Evolutionary conservation across 352 stramenopile species (phyloP).

Genomic region (Globisporangium okanoganense): DNA sequence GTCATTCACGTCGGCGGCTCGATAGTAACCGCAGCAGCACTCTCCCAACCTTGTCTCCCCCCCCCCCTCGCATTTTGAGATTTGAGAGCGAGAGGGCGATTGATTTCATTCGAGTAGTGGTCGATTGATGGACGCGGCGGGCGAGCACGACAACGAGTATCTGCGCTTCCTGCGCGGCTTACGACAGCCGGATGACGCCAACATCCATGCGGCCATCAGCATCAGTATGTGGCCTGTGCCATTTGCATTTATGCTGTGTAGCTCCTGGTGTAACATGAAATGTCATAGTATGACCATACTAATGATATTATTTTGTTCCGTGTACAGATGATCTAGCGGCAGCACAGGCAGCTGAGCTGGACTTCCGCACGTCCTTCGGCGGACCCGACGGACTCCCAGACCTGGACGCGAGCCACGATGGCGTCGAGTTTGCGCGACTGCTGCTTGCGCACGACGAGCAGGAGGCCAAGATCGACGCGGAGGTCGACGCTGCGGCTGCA

Average conservation of each 20-base stretch:
- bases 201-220: constrained; percentile 28
- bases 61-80: neutral
- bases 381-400: constrained; percentile 52
- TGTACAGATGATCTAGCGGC: constrained; percentile 46
- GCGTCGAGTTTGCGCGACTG: constrained; percentile 66
- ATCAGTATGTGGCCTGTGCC: constrained; percentile 32
- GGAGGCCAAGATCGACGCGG: constrained; percentile 15
- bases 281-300: neutral
- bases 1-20: neutral
- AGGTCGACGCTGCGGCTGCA: neutral
- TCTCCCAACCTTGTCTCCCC: neutral
- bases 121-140: constrained; percentile 20
- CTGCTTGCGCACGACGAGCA: constrained; percentile 67
- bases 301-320: constrained; percentile 3
- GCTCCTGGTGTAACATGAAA: too few species aligned
- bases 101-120: too few species aligned
- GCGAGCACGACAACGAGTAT: constrained; percentile 61
- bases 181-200: constrained; percentile 48
- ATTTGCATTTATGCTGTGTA: neutral
- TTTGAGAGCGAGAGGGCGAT: neutral
- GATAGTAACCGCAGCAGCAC: neutral
- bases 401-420: constrained; percentile 54
- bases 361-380: constrained; percentile 73
- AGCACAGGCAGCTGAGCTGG: constrained; percentile 52
- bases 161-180: constrained; percentile 72